Evolutionary conservation across 305 asterid genomes (phyloP), one percentile per base, ranked within the genome.

Genomic region (Solanum hybrid): DNA sequence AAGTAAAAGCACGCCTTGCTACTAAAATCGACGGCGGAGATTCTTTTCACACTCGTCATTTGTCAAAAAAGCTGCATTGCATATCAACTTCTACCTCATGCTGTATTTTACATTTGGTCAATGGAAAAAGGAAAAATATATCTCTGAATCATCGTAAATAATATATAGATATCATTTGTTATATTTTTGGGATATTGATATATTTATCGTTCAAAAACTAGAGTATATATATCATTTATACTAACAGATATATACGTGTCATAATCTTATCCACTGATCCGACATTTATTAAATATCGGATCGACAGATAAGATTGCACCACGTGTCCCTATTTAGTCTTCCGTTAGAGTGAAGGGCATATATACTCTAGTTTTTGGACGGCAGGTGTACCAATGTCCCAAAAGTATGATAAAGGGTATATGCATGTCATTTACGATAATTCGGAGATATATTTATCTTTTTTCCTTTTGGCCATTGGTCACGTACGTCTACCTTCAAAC

Each of bases 151-250:
- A 16, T 51, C 0, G 0, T 56, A 56, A 17, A 56, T 56, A 1
- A 6, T 56, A 56, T 17, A 0, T 17, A 17, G 0, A 0, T 17
- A 56, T 56, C 0, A 16, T 1, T 17, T 1, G 1, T 56, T 3
- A 56, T 56, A 1, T 56, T 17, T 56, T 56, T 17, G n/a, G 3
- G 1, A 16, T 51, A 51, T 16, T 51, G n/a, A 17, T 17, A 2
- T 2, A 2, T 56, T 0, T 17, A 17, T 56, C 0, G 0, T 56
- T 2, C 1, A 17, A 17, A 56, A 17, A 2, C 0, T 17, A 56
- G 4, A 56, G 8, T 1, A 56, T 56, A 51, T 51, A 51, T 6
- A 6, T 1, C 0, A 1, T 51, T 51, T 51, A 51, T 51, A 51
- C 0, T 51, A 51, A 51, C 10, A 2, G 0, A 51, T 0, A 1